Evolutionary conservation across 1,139 yeast species (phyloP).

Genomic region (Geotrichum reessii): DNA sequence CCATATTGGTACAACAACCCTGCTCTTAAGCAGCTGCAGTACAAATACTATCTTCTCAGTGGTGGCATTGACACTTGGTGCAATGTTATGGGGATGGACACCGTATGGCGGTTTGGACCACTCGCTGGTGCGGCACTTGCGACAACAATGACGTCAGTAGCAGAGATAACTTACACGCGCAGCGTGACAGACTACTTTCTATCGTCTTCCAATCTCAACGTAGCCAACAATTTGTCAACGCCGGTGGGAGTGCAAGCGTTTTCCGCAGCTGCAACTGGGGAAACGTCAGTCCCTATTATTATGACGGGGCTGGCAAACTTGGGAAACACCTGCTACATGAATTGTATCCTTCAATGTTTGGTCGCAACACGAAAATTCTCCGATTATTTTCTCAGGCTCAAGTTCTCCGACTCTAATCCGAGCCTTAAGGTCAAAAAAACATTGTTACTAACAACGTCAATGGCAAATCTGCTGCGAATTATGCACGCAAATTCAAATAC

Average conservation of each 20-base stretch:
- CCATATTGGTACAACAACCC: not conserved
- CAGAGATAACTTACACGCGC: not conserved
- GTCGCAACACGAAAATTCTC: conserved; percentile 40
- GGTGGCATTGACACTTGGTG: conserved; percentile 52
- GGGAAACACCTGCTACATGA: conserved; percentile 93
- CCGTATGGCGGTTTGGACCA: conserved; percentile 8
- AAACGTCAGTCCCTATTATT: conserved; percentile 14
- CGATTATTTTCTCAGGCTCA: not conserved
- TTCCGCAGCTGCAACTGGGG: not conserved
- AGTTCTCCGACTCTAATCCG: not conserved
- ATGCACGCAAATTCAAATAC: not conserved
- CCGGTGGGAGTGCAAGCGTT: not conserved
- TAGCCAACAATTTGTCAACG: not conserved
- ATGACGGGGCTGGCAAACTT: conserved; percentile 65
- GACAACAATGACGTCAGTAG: not conserved
- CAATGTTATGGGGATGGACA: conserved; percentile 25
- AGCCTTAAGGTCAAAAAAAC: not conserved
- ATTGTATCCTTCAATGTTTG: conserved; percentile 82
- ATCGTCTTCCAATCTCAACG: not conserved
- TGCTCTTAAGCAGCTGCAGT: not conserved
- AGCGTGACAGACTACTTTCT: not conserved
- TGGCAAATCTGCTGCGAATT: not conserved
- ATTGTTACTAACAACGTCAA: not conserved
- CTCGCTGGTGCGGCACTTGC: not conserved
- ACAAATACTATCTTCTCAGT: not conserved